A percentile compares a stretch with the other conserved stretches of the same genome.
These are phyloP conservation scores for Phialophora verrucosa DNA, from an alignment of 2,329 filamentous ascomycete genomes.

Conservation along the genomic window DNA sequence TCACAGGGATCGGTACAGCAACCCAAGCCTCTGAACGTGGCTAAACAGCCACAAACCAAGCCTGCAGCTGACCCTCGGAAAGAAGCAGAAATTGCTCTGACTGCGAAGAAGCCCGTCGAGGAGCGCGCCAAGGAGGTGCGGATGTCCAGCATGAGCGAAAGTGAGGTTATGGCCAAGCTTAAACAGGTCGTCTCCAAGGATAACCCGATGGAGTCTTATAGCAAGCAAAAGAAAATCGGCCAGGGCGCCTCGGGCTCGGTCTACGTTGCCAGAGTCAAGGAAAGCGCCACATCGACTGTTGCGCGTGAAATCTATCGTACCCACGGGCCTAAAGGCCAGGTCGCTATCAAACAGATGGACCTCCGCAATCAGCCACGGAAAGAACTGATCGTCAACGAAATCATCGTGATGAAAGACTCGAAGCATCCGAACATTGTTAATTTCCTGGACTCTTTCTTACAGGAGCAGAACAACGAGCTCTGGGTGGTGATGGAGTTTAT, in stretches of 20 bases:
- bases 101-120: conserved; percentile 74
- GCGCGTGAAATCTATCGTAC: conserved; percentile 78
- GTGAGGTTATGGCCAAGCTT: conserved; percentile 94
- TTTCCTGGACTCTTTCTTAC: conserved; percentile 94
- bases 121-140: conserved; percentile 89
- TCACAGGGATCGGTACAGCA: conserved; percentile 57
- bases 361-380: conserved; percentile 95
- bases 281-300: conserved; percentile 78
- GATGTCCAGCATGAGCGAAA: conserved; percentile 98
- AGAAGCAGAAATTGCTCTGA: conserved; percentile 86
- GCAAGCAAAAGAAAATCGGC: conserved; percentile 99
- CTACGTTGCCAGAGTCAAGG: conserved; percentile 94
- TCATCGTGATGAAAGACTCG: conserved; percentile 99
- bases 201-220: conserved; percentile 92
- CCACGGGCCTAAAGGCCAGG: conserved; percentile 81
- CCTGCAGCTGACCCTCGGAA: conserved; percentile 73
- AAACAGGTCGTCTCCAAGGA: conserved; percentile 95
- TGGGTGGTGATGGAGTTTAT: conserved; percentile 99
- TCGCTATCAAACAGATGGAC: conserved; percentile 99
- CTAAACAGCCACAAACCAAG: conserved; percentile 62
- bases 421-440: conserved; percentile 99
- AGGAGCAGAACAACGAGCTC: conserved; percentile 92
- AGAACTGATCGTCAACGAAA: conserved; percentile 98
- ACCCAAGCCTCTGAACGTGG: conserved; percentile 81
- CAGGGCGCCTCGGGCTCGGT: conserved; percentile 98